phyloP scores from a whole-genome alignment of 1,284 basidiomycete genomes.

The Leccinum fuscescens region DNA sequence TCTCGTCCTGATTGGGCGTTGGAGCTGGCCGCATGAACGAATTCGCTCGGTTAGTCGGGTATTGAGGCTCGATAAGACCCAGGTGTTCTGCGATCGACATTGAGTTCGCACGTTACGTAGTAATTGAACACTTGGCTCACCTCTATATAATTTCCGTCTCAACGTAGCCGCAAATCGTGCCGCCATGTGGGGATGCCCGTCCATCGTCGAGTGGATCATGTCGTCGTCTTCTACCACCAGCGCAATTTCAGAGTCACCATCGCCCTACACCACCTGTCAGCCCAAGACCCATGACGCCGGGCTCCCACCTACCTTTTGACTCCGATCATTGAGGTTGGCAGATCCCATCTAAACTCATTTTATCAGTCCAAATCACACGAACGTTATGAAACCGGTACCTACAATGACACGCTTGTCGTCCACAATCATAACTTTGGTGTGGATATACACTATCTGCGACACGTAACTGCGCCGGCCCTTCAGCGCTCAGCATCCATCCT shows the following conservation, averaged over 20 bases:
- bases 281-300: neutral
- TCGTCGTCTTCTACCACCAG: conserved; percentile 88
- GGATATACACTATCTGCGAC: conserved; percentile 80
- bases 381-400: conserved; percentile 29
- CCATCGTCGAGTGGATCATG: conserved; percentile 74
- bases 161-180: conserved; percentile 75
- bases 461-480: conserved; percentile 54
- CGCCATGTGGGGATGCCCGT: conserved; percentile 69
- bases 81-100: conserved; percentile 70
- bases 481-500: conserved; percentile 2
- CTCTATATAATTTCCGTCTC: conserved; percentile 73
- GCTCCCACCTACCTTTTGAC: conserved; percentile 54
- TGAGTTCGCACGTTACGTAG: neutral
- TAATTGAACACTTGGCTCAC: conserved; percentile 36
- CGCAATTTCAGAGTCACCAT: conserved; percentile 92
- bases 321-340: conserved; percentile 88
- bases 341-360: conserved; percentile 68
- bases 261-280: conserved; percentile 50
- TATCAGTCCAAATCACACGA: neutral
- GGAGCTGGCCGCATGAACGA: conserved; percentile 82
- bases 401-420: conserved; percentile 88
- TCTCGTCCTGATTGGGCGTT: conserved; percentile 65
- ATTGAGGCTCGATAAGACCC: conserved; percentile 73
- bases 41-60: conserved; percentile 41
- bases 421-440: conserved; percentile 89